A percentile compares a stretch with the other conserved stretches of the same genome.
Evolutionary conservation across 352 stramenopile genomes (phyloP).

Genomic region (Globisporangium nunn): DNA sequence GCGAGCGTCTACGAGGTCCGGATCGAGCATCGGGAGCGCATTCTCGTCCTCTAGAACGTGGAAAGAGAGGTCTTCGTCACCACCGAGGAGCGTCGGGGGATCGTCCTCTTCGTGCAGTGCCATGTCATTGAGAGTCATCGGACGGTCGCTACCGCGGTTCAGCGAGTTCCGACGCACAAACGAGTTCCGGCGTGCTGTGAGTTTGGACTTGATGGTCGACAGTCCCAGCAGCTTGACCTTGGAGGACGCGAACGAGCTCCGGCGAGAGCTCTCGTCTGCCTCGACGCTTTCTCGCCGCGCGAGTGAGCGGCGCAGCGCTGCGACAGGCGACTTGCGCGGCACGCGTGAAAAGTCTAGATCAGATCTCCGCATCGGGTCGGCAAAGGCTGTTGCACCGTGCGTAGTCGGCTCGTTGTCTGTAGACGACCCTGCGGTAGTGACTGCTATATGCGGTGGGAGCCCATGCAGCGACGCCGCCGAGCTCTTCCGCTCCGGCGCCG

Average conservation of each 20-base stretch:
- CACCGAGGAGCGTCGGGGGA: conserved; percentile 9
- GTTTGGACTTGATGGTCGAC: conserved; percentile 12
- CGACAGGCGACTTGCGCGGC: conserved; percentile 8
- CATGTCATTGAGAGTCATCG: conserved; percentile 12
- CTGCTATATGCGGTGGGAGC: background rate
- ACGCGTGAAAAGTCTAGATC: conserved; percentile 27
- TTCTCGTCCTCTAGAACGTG: conserved; percentile 1
- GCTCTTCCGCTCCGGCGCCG: conserved; percentile 4
- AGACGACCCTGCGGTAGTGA: too few relatives aligned
- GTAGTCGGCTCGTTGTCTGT: background rate
- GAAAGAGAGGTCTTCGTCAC: background rate
- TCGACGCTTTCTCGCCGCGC: conserved; percentile 6
- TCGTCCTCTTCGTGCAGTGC: background rate
- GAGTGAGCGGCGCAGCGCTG: conserved; percentile 4
- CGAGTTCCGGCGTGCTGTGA: conserved; percentile 4
- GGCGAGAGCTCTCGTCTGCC: background rate
- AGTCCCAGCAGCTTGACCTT: conserved; percentile 11
- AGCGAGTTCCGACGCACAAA: conserved; percentile 12
- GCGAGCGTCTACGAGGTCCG: conserved; percentile 20
- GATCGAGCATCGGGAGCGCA: conserved; percentile 28
- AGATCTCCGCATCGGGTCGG: conserved; percentile 15
- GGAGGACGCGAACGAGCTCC: background rate
- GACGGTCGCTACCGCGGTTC: conserved; percentile 9
- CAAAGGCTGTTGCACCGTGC: background rate
- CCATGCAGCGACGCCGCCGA: background rate